Evolutionary conservation across 768 basidiomycete species (phyloP).

Genomic region (Porphyrellus cyaneotinctus): DNA sequence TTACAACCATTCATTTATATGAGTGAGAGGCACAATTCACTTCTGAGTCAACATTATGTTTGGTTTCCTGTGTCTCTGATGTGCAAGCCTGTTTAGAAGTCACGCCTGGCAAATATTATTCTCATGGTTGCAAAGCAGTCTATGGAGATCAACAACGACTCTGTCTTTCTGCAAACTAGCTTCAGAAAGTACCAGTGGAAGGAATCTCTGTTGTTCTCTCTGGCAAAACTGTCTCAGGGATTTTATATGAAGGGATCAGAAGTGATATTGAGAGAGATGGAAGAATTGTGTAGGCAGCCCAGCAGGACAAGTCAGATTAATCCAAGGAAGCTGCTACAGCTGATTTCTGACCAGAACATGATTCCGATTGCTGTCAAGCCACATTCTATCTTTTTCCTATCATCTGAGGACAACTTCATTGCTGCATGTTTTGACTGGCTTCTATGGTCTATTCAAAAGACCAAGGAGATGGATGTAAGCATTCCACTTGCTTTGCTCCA

Average conservation of each 20-base stretch:
- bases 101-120: background rate
- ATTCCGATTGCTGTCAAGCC: background rate
- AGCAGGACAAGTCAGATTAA: background rate
- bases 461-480: background rate
- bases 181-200: conserved; percentile 9
- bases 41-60: background rate
- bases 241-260: background rate
- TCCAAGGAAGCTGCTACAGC: background rate
- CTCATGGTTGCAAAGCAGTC: background rate
- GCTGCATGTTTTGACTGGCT: conserved; percentile 3
- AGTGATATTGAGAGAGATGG: background rate
- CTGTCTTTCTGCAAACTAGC: background rate
- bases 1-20: too few relatives aligned
- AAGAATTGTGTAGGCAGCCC: background rate
- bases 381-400: conserved; percentile 7
- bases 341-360: background rate
- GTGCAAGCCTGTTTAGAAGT: background rate
- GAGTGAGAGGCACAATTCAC: too few relatives aligned
- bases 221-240: background rate
- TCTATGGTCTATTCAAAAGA: background rate
- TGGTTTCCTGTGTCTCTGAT: background rate
- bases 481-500: background rate
- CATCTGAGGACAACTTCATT: background rate
- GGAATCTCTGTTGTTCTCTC: background rate
- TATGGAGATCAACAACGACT: background rate